phyloP scores from a whole-genome alignment of 139 green algal genomes.

The Chlorella sp. region DNA sequence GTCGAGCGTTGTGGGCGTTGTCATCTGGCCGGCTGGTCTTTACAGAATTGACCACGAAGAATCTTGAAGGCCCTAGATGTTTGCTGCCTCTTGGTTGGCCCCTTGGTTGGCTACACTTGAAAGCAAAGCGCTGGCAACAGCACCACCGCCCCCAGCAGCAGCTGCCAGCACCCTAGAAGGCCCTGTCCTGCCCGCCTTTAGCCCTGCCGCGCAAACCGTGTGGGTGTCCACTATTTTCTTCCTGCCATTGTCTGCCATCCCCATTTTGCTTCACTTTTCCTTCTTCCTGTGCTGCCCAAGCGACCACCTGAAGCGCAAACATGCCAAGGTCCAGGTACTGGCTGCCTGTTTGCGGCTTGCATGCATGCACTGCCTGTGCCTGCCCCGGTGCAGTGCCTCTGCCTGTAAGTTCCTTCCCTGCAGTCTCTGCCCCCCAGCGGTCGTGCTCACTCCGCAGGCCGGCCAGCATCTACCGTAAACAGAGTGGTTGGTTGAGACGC shows the following conservation, averaged over 20 bases:
- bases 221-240: neutral
- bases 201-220: neutral
- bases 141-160: neutral
- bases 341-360: neutral
- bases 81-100: neutral
- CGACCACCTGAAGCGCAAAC: neutral
- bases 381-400: neutral
- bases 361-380: neutral
- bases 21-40: neutral
- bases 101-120: neutral
- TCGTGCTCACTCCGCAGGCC: neutral
- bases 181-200: neutral
- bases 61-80: no score
- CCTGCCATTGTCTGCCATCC: neutral
- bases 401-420: neutral
- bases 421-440: neutral
- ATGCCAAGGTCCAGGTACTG: neutral
- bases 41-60: no score
- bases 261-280: neutral
- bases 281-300: neutral
- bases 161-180: neutral
- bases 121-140: neutral
- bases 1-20: neutral
- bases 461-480: neutral
- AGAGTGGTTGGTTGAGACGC: neutral